Conservation (phyloP, 169 alveolate species). For the Eimeria zaria region DNA sequence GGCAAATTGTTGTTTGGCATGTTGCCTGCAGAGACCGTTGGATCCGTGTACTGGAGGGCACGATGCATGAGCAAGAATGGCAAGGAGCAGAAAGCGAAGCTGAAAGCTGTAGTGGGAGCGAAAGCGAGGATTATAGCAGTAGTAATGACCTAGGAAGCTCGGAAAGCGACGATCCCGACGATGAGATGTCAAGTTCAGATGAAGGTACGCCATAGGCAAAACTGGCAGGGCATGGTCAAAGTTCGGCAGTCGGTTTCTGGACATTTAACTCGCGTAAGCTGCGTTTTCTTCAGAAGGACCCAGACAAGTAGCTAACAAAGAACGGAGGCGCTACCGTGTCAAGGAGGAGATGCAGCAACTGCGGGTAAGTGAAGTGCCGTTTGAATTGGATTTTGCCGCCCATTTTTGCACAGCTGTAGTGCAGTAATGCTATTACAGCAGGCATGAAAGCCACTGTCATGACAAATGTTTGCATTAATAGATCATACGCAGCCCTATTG, state of each 20-base stretch:
- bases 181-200: constrained; percentile 34
- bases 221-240: not conserved
- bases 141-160: not conserved
- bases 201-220: constrained; percentile 39
- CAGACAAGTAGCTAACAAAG: not conserved
- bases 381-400: not conserved
- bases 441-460: too few relatives aligned
- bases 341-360: constrained; percentile 56
- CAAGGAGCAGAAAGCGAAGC: constrained; percentile 86
- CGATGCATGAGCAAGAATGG: constrained; percentile 87
- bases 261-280: not conserved
- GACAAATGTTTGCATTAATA: not conserved
- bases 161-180: constrained; percentile 27
- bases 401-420: not conserved
- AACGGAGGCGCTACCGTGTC: constrained; percentile 35
- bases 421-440: not conserved
- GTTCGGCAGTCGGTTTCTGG: not conserved
- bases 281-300: constrained; percentile 22
- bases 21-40: constrained; percentile 85
- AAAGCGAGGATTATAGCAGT: constrained; percentile 54
- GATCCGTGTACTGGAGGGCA: constrained; percentile 89
- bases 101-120: constrained; percentile 77
- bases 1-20: not conserved
- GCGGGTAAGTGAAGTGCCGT: constrained; percentile 4
- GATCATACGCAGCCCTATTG: not conserved